These are phyloP conservation scores for Cucurbita maxima DNA, from an alignment of 306 rosid species.

Conservation along the genomic window DNA sequence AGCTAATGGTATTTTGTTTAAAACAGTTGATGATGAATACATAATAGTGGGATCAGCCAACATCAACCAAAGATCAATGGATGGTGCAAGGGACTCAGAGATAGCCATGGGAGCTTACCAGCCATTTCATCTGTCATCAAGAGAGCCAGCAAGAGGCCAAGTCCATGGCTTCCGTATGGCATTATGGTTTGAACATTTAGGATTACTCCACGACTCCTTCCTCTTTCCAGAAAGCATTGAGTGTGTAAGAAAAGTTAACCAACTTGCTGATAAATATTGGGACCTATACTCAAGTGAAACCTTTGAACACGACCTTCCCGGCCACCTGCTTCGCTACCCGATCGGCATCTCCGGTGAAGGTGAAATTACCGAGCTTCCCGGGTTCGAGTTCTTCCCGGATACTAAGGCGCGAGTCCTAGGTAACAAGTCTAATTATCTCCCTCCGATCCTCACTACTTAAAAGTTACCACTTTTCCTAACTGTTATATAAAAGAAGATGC, in stretches of 20 bases:
- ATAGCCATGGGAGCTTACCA: conserved; percentile 43
- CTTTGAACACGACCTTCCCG: conserved; percentile 27
- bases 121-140: conserved; percentile 24
- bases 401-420: conserved; percentile 35
- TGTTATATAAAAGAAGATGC: background rate
- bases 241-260: conserved; percentile 28
- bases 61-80: conserved; percentile 44
- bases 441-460: conserved; percentile 35
- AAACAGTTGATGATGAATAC: conserved; percentile 39
- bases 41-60: conserved; percentile 41
- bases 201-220: conserved; percentile 29
- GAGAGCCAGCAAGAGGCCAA: conserved; percentile 36
- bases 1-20: background rate
- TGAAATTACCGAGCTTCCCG: conserved; percentile 13
- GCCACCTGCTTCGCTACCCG: conserved; percentile 38
- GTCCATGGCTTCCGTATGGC: conserved; percentile 36
- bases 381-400: conserved; percentile 31
- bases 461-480: background rate
- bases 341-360: conserved; percentile 21
- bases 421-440: conserved; percentile 25
- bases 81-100: conserved; percentile 37
- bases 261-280: conserved; percentile 33
- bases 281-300: conserved; percentile 28
- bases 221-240: conserved; percentile 25
- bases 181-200: conserved; percentile 37